A percentile compares a stretch with the other conserved stretches of the same genome.
These are phyloP conservation scores for Cucumis cinereus DNA, from an alignment of 306 rosid genomes.

Conservation along the genomic window DNA sequence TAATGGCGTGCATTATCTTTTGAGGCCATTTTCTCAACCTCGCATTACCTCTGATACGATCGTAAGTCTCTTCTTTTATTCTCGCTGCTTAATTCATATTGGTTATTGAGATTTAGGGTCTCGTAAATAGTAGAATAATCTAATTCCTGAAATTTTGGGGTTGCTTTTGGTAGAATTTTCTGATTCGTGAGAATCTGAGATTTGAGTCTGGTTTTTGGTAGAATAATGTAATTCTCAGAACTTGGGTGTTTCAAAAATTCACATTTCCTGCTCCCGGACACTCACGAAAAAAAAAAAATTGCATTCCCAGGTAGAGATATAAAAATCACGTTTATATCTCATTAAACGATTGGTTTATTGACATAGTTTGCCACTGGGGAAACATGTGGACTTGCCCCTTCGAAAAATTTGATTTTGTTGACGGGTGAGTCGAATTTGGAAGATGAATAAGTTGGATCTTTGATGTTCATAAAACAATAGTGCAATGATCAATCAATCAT, in stretches of 20 bases:
- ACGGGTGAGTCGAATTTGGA: neutral
- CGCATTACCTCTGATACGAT: constrained; percentile 58
- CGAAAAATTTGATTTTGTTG: neutral
- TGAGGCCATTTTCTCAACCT: constrained; percentile 60
- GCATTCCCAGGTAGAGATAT: too few relatives aligned
- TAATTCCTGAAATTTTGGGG: neutral
- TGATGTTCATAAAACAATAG: neutral
- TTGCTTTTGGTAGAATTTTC: neutral
- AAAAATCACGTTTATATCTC: neutral
- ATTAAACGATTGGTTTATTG: neutral
- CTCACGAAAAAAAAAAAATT: too few relatives aligned
- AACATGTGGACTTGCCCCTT: neutral
- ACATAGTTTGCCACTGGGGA: neutral
- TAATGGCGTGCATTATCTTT: constrained; percentile 42
- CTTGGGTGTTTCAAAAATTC: neutral
- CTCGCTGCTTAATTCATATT: neutral
- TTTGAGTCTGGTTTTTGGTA: neutral
- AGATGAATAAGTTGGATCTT: neutral
- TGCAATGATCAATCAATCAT: neutral
- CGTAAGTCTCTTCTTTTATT: constrained; percentile 25
- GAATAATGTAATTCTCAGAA: neutral
- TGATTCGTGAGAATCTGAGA: neutral
- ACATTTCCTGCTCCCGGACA: neutral
- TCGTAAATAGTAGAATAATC: neutral
- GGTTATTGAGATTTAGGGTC: neutral